Conservation (phyloP, 2,329 filamentous ascomycete species). For the Paracoccidioides lutzii region DNA sequence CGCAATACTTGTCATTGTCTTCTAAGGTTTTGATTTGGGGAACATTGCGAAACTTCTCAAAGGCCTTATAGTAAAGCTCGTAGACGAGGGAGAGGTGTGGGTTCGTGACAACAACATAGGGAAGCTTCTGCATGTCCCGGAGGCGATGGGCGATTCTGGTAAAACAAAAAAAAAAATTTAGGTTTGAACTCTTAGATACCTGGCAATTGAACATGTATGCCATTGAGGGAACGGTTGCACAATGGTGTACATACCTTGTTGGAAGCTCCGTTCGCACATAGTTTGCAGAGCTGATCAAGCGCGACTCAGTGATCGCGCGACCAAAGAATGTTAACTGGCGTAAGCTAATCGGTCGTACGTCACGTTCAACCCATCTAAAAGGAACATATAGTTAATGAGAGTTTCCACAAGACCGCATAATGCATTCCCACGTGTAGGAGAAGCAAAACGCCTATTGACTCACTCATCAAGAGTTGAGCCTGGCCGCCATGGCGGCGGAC, state of each 20-base stretch:
- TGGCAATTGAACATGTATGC: background rate
- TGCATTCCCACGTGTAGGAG: background rate
- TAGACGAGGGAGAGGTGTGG: conserved; percentile 88
- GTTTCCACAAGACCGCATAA: background rate
- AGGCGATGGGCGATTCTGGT: conserved; percentile 76
- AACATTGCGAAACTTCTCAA: conserved; percentile 75
- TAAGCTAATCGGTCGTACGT: conserved; percentile 88
- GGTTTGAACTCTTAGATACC: too few species aligned
- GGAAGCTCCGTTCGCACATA: conserved; percentile 94
- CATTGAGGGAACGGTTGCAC: background rate
- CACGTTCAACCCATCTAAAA: conserved; percentile 75
- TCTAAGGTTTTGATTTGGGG: conserved; percentile 73
- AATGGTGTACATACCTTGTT: conserved; percentile 46
- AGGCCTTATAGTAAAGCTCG: conserved; percentile 93
- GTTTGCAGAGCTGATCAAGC: conserved; percentile 87
- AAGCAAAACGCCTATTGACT: conserved; percentile 11
- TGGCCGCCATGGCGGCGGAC: conserved; percentile 43
- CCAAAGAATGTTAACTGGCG: conserved; percentile 97
- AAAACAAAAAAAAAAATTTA: background rate
- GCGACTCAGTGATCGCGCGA: conserved; percentile 75
- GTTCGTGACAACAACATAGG: conserved; percentile 94
- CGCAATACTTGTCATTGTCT: conserved; percentile 81
- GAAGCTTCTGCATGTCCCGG: conserved; percentile 91
- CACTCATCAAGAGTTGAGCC: conserved; percentile 49
- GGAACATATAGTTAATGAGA: background rate